phyloP scores from a whole-genome alignment of 2,329 filamentous ascomycete species.

The Orbilia ellipsospora region DNA sequence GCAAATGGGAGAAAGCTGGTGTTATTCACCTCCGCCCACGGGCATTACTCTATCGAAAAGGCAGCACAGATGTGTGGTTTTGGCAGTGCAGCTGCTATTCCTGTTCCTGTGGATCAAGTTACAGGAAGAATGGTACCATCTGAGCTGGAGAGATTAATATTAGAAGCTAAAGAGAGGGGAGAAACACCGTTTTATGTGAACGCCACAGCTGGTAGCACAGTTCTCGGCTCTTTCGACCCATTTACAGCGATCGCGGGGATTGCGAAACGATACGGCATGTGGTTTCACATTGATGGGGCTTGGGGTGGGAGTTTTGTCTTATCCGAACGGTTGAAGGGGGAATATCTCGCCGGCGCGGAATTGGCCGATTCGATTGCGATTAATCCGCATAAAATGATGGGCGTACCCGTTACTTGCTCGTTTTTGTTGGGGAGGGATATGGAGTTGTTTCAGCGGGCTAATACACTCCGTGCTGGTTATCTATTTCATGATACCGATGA shows the following conservation, averaged over 20 bases:
- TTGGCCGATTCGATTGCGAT: conserved; percentile 84
- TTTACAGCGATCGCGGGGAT: conserved; percentile 76
- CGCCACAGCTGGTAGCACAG: conserved; percentile 92
- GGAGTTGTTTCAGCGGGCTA: conserved; percentile 80
- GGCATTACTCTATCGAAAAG: conserved; percentile 95
- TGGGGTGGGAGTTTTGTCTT: conserved; percentile 92
- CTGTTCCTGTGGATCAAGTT: conserved; percentile 76
- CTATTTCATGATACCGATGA: conserved; percentile 74
- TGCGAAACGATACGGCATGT: conserved; percentile 78
- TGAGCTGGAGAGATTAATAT: conserved; percentile 73
- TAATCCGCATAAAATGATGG: conserved; percentile 98
- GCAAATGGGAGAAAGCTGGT: conserved; percentile 71
- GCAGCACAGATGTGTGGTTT: conserved; percentile 91
- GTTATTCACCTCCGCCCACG: conserved; percentile 87
- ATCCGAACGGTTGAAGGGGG: conserved; percentile 69
- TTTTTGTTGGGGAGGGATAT: conserved; percentile 85
- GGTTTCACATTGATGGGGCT: conserved; percentile 91
- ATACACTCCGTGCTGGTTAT: conserved; percentile 88
- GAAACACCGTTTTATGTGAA: conserved; percentile 94
- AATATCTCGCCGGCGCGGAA: conserved; percentile 76
- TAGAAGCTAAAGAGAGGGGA: conserved; percentile 72
- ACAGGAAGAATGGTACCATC: conserved; percentile 62
- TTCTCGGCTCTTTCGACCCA: conserved; percentile 88
- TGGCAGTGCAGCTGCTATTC: conserved; percentile 77
- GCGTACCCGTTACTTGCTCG: conserved; percentile 87